Conservation (phyloP, 2,329 filamentous ascomycete genomes). For the Fusarium anguioides region DNA sequence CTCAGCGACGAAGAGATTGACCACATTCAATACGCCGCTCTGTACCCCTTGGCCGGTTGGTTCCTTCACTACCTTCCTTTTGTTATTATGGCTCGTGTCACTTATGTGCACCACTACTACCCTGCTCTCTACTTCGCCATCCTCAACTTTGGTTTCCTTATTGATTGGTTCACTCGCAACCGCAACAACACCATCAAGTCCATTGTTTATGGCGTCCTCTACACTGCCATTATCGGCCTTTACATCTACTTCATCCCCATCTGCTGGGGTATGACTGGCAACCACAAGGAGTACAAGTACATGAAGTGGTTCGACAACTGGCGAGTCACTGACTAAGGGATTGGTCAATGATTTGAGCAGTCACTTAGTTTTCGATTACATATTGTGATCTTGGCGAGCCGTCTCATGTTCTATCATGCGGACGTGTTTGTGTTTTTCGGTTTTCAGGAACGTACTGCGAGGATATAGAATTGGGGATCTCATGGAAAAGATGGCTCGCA, state of each 20-base stretch:
- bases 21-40: constrained; percentile 90
- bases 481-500: constrained; percentile 35
- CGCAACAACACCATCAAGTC: constrained; percentile 72
- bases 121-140: constrained; percentile 98
- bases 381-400: constrained; percentile 22
- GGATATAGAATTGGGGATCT: constrained; percentile 39
- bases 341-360: constrained; percentile 9
- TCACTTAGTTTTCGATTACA: constrained; percentile 22
- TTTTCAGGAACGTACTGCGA: constrained; percentile 28
- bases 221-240: constrained; percentile 78
- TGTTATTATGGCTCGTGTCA: constrained; percentile 97
- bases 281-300: constrained; percentile 85
- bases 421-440: constrained; percentile 28
- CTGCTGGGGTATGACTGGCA: constrained; percentile 94
- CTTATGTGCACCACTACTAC: constrained; percentile 99
- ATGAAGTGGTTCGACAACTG: constrained; percentile 93
- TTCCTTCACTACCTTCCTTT: constrained; percentile 97
- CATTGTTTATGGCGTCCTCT: constrained; percentile 78
- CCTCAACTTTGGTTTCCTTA: constrained; percentile 84
- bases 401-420: constrained; percentile 23
- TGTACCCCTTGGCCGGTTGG: constrained; percentile 95
- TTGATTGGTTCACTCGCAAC: constrained; percentile 83
- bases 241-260: constrained; percentile 94
- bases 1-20: constrained; percentile 84
- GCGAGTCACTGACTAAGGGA: constrained; percentile 76